Evolutionary conservation across 257 asterid genomes (phyloP).

Genomic region (Salvia hispanica): DNA sequence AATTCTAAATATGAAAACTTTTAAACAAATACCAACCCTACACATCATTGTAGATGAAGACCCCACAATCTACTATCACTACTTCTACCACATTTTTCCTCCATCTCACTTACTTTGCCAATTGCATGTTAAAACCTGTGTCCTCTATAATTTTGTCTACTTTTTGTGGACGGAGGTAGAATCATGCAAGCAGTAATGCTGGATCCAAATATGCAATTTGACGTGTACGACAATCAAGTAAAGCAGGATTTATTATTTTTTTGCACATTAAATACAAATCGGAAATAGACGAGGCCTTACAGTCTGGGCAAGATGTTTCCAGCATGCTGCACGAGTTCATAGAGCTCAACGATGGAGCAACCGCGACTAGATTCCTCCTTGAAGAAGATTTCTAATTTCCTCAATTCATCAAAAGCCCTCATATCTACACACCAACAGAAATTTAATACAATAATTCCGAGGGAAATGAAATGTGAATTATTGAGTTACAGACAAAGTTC

Average conservation of each 20-base stretch:
- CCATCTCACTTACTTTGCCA: no score
- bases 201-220: constrained; percentile 28
- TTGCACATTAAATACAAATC: constrained; percentile 13
- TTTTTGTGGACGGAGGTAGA: no score
- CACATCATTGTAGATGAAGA: no score
- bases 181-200: neutral
- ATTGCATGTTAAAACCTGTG: no score
- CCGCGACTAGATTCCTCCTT: constrained; percentile 86
- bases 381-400: constrained; percentile 91
- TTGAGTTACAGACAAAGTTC: constrained; percentile 66
- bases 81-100: no score
- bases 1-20: no score
- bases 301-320: constrained; percentile 96
- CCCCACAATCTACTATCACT: no score
- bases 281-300: constrained; percentile 45
- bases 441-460: neutral
- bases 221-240: neutral
- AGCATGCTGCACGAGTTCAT: constrained; percentile 98
- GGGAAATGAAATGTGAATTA: constrained; percentile 20
- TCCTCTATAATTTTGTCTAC: no score
- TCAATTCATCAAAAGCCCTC: constrained; percentile 97
- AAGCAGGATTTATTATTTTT: neutral
- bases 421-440: constrained; percentile 59
- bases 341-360: constrained; percentile 91
- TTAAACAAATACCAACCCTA: no score